phyloP scores from a whole-genome alignment of 805 yeast species.

The Wickerhamomyces ciferrii region DNA sequence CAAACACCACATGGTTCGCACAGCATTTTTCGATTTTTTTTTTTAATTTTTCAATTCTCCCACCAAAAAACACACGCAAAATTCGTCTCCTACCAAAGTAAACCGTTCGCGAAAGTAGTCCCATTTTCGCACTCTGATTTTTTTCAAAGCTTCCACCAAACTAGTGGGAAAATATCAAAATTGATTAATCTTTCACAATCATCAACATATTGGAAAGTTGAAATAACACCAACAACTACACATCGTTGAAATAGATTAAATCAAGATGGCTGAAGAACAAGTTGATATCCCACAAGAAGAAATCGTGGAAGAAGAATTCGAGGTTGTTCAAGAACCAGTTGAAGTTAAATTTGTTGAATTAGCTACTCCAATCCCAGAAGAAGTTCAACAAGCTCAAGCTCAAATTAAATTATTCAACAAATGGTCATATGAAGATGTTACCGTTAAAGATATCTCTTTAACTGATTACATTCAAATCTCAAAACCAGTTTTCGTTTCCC shows the following conservation, averaged over 20 bases:
- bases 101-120: not conserved
- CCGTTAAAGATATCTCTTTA: conserved; percentile 95
- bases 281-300: conserved; percentile 41
- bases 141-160: not conserved
- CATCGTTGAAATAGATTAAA: not conserved
- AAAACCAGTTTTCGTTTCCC: conserved; percentile 96
- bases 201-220: not conserved
- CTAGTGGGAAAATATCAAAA: not conserved
- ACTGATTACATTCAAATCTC: conserved; percentile 98
- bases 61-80: no score
- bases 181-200: not conserved
- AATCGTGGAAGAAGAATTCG: conserved; percentile 51
- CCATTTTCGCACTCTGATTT: not conserved
- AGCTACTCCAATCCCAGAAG: conserved; percentile 96
- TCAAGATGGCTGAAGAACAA: conserved; percentile 73
- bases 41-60: no score
- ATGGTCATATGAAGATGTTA: conserved; percentile 98
- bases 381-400: conserved; percentile 91
- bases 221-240: not conserved
- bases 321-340: conserved; percentile 78
- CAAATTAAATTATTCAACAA: conserved; percentile 99
- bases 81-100: no score
- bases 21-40: no score
- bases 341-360: conserved; percentile 75
- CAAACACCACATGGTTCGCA: not conserved